Evolutionary conservation across 345 rosid genomes (phyloP).

Genomic region (Eucalyptus guilfoylei): DNA sequence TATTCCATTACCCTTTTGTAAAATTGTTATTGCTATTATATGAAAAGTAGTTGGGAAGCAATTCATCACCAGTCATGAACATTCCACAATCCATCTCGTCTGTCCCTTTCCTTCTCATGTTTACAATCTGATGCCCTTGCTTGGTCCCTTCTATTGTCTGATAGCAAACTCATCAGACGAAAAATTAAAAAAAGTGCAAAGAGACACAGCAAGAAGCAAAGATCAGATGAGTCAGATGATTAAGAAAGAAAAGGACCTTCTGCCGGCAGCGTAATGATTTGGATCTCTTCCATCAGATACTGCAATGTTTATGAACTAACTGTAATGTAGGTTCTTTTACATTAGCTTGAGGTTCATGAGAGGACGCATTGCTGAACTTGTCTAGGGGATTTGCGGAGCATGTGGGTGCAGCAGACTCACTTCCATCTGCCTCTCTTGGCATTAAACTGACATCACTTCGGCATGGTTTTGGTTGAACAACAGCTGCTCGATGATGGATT

Average conservation of each 20-base stretch:
- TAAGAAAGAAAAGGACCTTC: not conserved
- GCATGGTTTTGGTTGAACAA: not conserved
- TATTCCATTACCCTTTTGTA: not conserved
- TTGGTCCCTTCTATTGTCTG: not conserved
- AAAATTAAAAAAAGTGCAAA: not conserved
- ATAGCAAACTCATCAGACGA: not conserved
- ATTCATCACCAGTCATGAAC: not conserved
- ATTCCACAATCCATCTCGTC: not conserved
- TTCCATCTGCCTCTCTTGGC: not conserved
- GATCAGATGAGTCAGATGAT: not conserved
- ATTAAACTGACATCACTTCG: not conserved
- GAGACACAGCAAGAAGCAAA: not conserved
- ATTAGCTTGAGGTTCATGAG: not conserved
- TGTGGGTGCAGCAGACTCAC: not conserved
- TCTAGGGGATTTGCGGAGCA: not conserved
- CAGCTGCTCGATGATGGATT: not conserved
- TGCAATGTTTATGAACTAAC: not conserved
- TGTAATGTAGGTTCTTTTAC: not conserved
- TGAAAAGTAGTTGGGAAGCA: not conserved
- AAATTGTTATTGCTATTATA: not conserved
- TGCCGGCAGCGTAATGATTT: not conserved
- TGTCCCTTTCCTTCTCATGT: not conserved
- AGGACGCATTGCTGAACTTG: not conserved
- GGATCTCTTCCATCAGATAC: not conserved
- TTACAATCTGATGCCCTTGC: not conserved